Evolutionary conservation across 768 basidiomycete species (phyloP).

Genomic region (Ramaria sp.): DNA sequence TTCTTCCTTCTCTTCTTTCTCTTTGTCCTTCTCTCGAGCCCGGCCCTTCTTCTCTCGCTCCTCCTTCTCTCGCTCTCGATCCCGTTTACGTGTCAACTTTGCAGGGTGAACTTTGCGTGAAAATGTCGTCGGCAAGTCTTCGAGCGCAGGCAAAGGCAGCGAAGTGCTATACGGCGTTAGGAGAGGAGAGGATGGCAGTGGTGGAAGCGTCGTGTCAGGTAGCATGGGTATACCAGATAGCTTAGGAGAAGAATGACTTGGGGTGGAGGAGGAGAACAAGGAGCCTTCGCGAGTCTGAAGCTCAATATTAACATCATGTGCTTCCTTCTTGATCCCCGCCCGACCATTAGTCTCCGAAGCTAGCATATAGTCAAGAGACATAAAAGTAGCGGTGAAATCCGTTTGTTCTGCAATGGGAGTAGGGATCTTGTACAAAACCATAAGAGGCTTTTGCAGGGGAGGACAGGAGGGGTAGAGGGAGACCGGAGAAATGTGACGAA

Average conservation of each 20-base stretch:
- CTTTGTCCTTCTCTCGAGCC: constrained; percentile 25
- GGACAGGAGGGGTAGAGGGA: neutral
- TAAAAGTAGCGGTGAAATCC: neutral
- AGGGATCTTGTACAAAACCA: neutral
- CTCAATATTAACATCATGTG: neutral
- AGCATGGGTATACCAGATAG: neutral
- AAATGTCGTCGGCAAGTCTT: constrained; percentile 43
- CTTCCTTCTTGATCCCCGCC: neutral
- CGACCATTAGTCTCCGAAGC: neutral
- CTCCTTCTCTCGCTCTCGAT: constrained; percentile 34
- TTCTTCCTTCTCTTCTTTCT: constrained; percentile 48
- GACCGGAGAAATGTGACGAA: neutral
- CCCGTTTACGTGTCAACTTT: constrained; percentile 39
- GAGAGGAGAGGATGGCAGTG: constrained; percentile 4
- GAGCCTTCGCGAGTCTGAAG: neutral
- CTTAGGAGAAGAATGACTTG: neutral
- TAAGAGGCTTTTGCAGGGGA: neutral
- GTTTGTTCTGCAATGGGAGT: neutral
- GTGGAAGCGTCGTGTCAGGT: constrained; percentile 7
- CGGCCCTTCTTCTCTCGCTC: constrained; percentile 18
- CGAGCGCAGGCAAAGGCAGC: constrained; percentile 38
- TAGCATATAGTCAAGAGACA: neutral
- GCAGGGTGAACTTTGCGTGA: constrained; percentile 35
- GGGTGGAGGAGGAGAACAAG: neutral
- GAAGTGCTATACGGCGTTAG: constrained; percentile 5